These are phyloP conservation scores for Neofusicoccum sp. DNA, from an alignment of 2,329 filamentous ascomycete genomes.

Conservation along the genomic window DNA sequence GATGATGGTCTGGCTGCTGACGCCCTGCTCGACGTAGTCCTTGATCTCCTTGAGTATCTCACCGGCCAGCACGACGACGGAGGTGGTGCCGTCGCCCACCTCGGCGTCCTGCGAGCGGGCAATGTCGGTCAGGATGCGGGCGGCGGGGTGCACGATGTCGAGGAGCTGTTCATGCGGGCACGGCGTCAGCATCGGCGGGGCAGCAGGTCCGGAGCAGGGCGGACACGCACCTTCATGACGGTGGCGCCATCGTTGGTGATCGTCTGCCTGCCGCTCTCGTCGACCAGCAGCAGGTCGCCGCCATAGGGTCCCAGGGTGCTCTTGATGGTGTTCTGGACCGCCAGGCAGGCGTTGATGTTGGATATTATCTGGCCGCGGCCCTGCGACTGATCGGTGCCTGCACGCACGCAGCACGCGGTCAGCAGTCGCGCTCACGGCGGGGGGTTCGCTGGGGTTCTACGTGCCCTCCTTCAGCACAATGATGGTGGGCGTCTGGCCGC, in stretches of 20 bases:
- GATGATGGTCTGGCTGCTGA: slow-evolving; percentile 96
- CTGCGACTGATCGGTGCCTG: slow-evolving; percentile 96
- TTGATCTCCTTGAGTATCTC: slow-evolving; percentile 97
- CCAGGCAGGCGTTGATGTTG: slow-evolving; percentile 97
- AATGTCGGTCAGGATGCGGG: slow-evolving; percentile 95
- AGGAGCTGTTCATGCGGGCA: slow-evolving; percentile 65
- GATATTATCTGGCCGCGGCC: slow-evolving; percentile 95
- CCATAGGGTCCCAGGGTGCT: slow-evolving; percentile 94
- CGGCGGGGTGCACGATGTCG: slow-evolving; percentile 96
- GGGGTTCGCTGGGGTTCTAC: slow-evolving; percentile 34
- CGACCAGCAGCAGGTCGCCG: slow-evolving; percentile 92
- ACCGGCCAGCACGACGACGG: slow-evolving; percentile 94
- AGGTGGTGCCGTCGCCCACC: slow-evolving; percentile 96
- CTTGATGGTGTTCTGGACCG: slow-evolving; percentile 93
- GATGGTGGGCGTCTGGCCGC: slow-evolving; percentile 95
- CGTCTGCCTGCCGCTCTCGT: slow-evolving; percentile 91
- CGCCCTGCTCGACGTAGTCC: slow-evolving; percentile 92
- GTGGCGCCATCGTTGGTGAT: slow-evolving; percentile 99
- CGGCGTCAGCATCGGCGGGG: neutral
- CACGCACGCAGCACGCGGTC: slow-evolving; percentile 48
- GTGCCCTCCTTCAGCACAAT: slow-evolving; percentile 96
- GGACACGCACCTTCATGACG: slow-evolving; percentile 81
- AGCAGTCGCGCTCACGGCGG: neutral
- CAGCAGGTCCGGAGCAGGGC: slow-evolving; percentile 5
- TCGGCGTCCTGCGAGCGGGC: slow-evolving; percentile 98